phyloP scores from a whole-genome alignment of 345 rosid genomes.

The Bruguiera gymnorhiza region DNA sequence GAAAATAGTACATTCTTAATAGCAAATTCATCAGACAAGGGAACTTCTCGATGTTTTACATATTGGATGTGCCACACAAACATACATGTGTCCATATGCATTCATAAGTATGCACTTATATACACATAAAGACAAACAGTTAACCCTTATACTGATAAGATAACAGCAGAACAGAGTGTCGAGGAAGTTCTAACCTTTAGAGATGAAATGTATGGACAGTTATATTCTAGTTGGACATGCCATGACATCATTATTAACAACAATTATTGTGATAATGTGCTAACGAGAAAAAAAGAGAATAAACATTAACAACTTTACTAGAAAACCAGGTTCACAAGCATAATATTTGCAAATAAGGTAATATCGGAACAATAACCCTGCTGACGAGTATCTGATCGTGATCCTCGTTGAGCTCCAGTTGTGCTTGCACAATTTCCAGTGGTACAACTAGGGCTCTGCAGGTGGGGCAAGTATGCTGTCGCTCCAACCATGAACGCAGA shows the following conservation, averaged over 20 bases:
- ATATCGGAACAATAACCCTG: conserved; percentile 38
- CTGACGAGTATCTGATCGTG: conserved; percentile 45
- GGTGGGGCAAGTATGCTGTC: conserved; percentile 96
- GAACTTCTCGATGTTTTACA: not conserved
- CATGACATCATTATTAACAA: no score
- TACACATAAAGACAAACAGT: no score
- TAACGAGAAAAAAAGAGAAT: no score
- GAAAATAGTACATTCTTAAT: not conserved
- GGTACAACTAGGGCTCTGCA: conserved; percentile 91
- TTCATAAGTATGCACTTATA: not conserved
- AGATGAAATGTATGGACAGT: no score
- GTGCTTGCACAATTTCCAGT: conserved; percentile 60
- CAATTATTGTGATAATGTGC: no score
- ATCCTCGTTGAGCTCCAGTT: conserved; percentile 55
- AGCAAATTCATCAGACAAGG: not conserved
- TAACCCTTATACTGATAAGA: no score
- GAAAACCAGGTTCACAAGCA: not conserved
- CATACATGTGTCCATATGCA: not conserved
- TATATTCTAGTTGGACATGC: no score
- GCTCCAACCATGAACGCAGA: conserved; percentile 94
- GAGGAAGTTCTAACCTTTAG: no score
- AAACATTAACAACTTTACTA: no score
- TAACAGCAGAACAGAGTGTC: no score
- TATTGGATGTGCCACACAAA: not conserved
- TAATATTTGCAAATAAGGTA: conserved; percentile 1